Base-by-base conservation (phyloP, 1,139 yeast species). In the Debaryomyces coudertii region DNA sequence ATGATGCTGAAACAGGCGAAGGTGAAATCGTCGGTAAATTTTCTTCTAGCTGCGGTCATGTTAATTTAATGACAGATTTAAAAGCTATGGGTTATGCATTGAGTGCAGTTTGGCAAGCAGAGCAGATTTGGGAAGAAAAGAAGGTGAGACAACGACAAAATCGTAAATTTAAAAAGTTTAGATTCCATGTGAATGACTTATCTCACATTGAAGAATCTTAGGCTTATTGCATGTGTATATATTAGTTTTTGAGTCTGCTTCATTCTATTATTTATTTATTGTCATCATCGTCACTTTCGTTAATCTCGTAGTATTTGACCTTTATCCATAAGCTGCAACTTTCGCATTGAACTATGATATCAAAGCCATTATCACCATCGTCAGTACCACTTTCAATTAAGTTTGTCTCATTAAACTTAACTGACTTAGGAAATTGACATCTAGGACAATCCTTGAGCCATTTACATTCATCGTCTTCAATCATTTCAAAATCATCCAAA, bases 241-340 rank as follows among this genome's bases (percentile, higher is more conserved):
- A 33, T 33, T 33, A 18, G 12, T 28, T 15, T 14, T 11, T 15
- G 20, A 20, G 12, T 28, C 31, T 36, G 25, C n/a, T 18, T 38
- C 16, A 15, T 18, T 20, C 18, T 25, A 14, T n/a, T 30, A 40
- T 34, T 12, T 40, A 33, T 25, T 14, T 36, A n/a, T 45, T 30
- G 9, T 35, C 14, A 11, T 34, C 37, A 29, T 29, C 18, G 16
- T 33, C 36, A 18, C 16, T 16, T 24, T 47, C 53, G 7, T 51
- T 49, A 23, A 50, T 61, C 48, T 77, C 86, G 49, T 76, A 80
- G 58, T 85, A 87, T 51, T 75, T 77, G 1, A 90, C 90, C 44
- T 82, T 82, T 12, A 90, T 67, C 96, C 97, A 90, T 23, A 90
- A 64, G 61, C 95, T 87, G 60, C 97, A 90, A 31, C 88, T 83